Percentiles rank a stretch among this genome's conserved stretches.
phyloP scores from a whole-genome alignment of 148 eudicot genomes.

The Heliamphora exappendiculata region DNA sequence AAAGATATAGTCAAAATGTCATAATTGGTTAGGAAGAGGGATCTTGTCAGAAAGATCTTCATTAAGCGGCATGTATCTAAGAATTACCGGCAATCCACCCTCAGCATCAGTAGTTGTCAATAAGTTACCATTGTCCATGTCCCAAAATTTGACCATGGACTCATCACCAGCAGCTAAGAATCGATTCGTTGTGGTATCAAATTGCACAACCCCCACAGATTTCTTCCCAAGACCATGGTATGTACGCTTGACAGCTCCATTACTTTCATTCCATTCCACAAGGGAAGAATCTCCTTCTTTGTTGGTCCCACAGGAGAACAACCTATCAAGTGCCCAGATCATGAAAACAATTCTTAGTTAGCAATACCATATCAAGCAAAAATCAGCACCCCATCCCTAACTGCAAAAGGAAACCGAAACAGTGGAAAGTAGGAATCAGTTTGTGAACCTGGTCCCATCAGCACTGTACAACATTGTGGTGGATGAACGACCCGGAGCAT shows the following conservation, averaged over 20 bases:
- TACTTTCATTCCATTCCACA: conserved; percentile 96
- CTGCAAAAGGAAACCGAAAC: conserved; percentile 2
- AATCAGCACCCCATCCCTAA: neutral
- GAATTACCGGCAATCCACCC: conserved; percentile 79
- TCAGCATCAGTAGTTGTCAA: conserved; percentile 69
- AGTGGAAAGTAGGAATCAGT: conserved; percentile 3
- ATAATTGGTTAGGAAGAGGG: conserved; percentile 10
- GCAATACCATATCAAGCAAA: neutral
- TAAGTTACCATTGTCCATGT: conserved; percentile 68
- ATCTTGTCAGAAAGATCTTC: neutral
- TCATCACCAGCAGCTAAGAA: conserved; percentile 92
- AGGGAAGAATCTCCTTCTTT: conserved; percentile 91
- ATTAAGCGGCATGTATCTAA: conserved; percentile 3
- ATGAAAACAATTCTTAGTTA: neutral
- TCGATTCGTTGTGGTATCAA: conserved; percentile 80
- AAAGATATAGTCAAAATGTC: conserved; percentile 10
- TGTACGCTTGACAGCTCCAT: conserved; percentile 79
- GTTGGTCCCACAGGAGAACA: conserved; percentile 92
- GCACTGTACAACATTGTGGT: conserved; percentile 84
- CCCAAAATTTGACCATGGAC: conserved; percentile 72
- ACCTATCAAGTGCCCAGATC: conserved; percentile 31
- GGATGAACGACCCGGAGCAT: conserved; percentile 92
- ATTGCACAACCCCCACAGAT: conserved; percentile 70
- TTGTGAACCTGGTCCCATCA: conserved; percentile 73
- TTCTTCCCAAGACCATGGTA: conserved; percentile 77